Conservation (phyloP, 208 protist genomes). For the Wallacemonas sp. region DNA sequence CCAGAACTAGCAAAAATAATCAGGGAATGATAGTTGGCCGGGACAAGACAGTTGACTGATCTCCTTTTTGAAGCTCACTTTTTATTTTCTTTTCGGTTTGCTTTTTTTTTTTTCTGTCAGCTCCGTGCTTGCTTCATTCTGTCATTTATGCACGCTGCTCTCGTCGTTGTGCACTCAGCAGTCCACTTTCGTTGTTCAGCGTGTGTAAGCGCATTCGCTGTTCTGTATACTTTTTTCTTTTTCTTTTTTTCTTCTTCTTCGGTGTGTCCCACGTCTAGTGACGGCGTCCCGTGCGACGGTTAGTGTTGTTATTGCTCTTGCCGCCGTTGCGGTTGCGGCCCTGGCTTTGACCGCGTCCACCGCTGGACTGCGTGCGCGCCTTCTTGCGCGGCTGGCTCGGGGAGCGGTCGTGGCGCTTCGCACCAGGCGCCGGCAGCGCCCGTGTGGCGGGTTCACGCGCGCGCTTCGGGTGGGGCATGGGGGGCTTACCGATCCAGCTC, state of each 20-base stretch:
- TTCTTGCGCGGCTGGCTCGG: constrained; percentile 8
- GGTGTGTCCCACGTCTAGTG: constrained; percentile 10
- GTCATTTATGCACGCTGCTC: no score
- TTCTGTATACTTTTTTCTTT: not conserved
- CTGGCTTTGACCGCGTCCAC: no score
- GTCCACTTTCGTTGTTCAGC: no score
- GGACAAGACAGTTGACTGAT: no score
- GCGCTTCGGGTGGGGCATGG: constrained; percentile 55
- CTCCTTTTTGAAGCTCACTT: no score
- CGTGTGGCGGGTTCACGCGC: constrained; percentile 23
- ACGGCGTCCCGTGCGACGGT: constrained; percentile 18
- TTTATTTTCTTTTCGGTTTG: not conserved
- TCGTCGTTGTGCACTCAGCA: no score
- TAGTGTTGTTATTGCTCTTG: constrained; percentile 1
- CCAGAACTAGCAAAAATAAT: no score
- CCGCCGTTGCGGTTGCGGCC: constrained; percentile 20
- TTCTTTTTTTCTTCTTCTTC: constrained; percentile 10
- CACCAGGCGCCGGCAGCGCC: constrained; percentile 20
- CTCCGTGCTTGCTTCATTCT: no score
- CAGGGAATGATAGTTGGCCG: no score
- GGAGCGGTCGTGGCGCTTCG: constrained; percentile 21
- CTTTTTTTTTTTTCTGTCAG: constrained; percentile 5
- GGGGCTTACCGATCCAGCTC: constrained; percentile 58
- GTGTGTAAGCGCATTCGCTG: no score
- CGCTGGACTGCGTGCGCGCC: not conserved